Conservation (phyloP, 2,329 filamentous ascomycete species). For the Stemphylium beticola region DNA sequence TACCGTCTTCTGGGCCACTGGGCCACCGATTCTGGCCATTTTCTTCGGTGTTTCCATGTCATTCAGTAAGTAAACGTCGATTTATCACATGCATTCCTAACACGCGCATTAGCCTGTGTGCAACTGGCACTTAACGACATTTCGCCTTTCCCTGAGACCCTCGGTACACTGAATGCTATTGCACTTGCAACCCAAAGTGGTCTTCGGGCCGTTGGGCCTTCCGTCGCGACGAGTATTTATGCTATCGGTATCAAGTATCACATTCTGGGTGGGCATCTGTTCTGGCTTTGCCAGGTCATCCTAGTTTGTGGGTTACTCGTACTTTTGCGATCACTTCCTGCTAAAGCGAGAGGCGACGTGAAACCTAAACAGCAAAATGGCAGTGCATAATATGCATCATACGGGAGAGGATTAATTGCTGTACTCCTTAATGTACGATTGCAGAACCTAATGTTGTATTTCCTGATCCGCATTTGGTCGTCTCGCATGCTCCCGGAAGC, state of each 20-base stretch:
- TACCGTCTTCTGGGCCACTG: constrained; percentile 64
- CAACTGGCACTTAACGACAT: constrained; percentile 79
- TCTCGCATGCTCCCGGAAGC: too few relatives aligned
- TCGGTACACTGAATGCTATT: constrained; percentile 75
- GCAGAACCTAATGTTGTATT: too few relatives aligned
- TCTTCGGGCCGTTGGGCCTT: constrained; percentile 70
- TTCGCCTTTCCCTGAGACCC: constrained; percentile 65
- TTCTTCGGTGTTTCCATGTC: constrained; percentile 11
- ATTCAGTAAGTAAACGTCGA: constrained; percentile 55
- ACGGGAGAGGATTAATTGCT: not conserved
- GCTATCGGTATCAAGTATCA: constrained; percentile 69
- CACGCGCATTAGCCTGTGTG: constrained; percentile 56
- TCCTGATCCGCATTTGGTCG: too few relatives aligned
- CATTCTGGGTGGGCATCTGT: constrained; percentile 68
- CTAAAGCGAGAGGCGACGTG: constrained; percentile 28
- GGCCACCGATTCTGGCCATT: constrained; percentile 22
- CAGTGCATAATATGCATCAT: not conserved
- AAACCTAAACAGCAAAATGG: not conserved
- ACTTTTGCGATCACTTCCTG: constrained; percentile 30
- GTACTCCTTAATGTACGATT: not conserved
- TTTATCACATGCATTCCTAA: constrained; percentile 3
- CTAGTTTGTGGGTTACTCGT: constrained; percentile 26
- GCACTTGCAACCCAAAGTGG: constrained; percentile 67
- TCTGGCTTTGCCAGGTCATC: constrained; percentile 64
- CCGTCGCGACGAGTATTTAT: constrained; percentile 69